Evolutionary conservation across 176 grass and related monocot species (phyloP).

Genomic region (Zoysia japonica): DNA sequence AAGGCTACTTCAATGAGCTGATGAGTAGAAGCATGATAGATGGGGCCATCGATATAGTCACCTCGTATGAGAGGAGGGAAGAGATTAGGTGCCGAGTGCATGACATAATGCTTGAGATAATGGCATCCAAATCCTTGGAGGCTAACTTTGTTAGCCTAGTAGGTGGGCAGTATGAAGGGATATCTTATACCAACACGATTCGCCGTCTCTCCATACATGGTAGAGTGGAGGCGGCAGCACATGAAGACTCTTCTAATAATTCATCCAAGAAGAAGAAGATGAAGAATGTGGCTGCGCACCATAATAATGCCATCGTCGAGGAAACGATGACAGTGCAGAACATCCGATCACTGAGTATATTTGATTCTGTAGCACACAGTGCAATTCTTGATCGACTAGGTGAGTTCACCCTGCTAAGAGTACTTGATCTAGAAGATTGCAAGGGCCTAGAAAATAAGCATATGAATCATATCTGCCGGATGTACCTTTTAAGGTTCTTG

Average conservation of each 20-base stretch:
- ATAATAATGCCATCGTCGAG: too few relatives aligned
- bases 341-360: neutral
- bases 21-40: neutral
- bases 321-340: neutral
- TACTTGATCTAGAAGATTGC: constrained; percentile 31
- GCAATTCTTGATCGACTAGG: neutral
- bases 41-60: too few relatives aligned
- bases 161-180: neutral
- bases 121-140: neutral
- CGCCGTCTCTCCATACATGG: constrained; percentile 18
- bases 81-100: neutral
- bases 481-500: constrained; percentile 33
- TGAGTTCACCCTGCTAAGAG: constrained; percentile 10
- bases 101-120: constrained; percentile 6
- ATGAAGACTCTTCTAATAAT: too few relatives aligned
- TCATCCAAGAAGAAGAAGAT: neutral
- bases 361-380: neutral
- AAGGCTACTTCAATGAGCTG: neutral
- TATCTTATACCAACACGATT: neutral
- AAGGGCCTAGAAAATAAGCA: neutral
- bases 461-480: neutral
- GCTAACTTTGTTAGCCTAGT: constrained; percentile 1
- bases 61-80: too few relatives aligned
- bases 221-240: too few relatives aligned
- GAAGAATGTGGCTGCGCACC: too few relatives aligned